Evolutionary conservation across 306 rosid species (phyloP), one percentile per base, ranked within the genome.

Genomic region (Vigna radiata): DNA sequence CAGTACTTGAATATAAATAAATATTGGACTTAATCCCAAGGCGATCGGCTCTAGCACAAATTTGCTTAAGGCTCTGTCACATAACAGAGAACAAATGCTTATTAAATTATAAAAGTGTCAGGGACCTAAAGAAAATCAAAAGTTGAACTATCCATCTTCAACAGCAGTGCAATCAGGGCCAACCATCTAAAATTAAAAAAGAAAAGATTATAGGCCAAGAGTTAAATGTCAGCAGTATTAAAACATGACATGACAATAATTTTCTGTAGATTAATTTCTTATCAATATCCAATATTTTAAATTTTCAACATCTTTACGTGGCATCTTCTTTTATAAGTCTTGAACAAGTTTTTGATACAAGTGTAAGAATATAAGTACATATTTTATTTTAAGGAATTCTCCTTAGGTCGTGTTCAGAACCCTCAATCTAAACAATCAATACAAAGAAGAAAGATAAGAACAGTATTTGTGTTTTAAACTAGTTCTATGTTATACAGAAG

Each of bases 31-130:
- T 81, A 79, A 95, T 88, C 53, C 78, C 79, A 88, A 95, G 85
- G 59, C 98, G 95, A 68, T 92, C 95, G 41, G 98, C 98, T 85
- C 98, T 87, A 80, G 67, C 79, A 73, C 96, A 93, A 78, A 92
- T 92, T 85, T 95, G 98, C 86, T 88, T 87, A 74, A 92, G 86
- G 86, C 97, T 95, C 98, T 95, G 90, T 72, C 61, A 86, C 53
- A 65, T 44, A 46, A 78, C 52, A 81, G 70, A 77, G 68, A 83
- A 67, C 49, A 83, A 73, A 70, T 29, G 68, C 58, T 33, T 46
- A 29, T 23, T 16, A 52, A 43, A 58, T 76, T 4, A 19, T 61
- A 66, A 21, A 63, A 65, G 72, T 37, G 37, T 46, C 50, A 72
- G 33, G 46, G 54, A 36, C 76, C 63, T 36, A 71, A 71, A 33